phyloP scores from a whole-genome alignment of 1,284 basidiomycete genomes.

The Termitomyces sp. region DNA sequence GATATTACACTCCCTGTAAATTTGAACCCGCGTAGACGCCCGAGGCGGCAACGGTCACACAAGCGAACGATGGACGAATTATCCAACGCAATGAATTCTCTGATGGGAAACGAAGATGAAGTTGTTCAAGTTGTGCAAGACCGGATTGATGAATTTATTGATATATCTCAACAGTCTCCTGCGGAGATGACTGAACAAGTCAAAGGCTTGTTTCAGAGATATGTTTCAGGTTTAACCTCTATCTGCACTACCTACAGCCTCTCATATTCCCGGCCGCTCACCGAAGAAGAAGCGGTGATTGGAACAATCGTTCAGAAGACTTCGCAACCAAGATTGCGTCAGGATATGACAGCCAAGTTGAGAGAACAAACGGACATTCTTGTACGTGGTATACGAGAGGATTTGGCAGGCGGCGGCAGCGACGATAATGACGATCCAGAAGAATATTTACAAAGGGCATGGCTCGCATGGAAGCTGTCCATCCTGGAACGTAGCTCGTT shows the following conservation, averaged over 20 bases:
- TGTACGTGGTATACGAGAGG: constrained; percentile 43
- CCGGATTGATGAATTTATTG: constrained; percentile 27
- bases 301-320: constrained; percentile 60
- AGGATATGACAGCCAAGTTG: constrained; percentile 47
- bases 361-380: constrained; percentile 50
- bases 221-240: constrained; percentile 41
- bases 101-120: constrained; percentile 16
- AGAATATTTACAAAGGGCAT: constrained; percentile 38
- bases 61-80: constrained; percentile 9
- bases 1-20: constrained; percentile 45
- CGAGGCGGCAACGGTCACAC: constrained; percentile 3
- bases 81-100: constrained; percentile 14
- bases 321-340: constrained; percentile 49
- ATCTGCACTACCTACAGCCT: constrained; percentile 48
- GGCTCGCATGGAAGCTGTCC: constrained; percentile 49
- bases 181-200: constrained; percentile 22
- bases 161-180: constrained; percentile 17
- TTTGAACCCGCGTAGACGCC: constrained; percentile 6
- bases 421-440: constrained; percentile 30
- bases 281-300: constrained; percentile 57
- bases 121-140: constrained; percentile 24
- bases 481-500: constrained; percentile 36
- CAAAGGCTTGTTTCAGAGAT: constrained; percentile 37
- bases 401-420: constrained; percentile 37
- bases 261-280: constrained; percentile 40